Evolutionary conservation across 768 basidiomycete species (phyloP).

Genomic region (Amanita jacksonii): DNA sequence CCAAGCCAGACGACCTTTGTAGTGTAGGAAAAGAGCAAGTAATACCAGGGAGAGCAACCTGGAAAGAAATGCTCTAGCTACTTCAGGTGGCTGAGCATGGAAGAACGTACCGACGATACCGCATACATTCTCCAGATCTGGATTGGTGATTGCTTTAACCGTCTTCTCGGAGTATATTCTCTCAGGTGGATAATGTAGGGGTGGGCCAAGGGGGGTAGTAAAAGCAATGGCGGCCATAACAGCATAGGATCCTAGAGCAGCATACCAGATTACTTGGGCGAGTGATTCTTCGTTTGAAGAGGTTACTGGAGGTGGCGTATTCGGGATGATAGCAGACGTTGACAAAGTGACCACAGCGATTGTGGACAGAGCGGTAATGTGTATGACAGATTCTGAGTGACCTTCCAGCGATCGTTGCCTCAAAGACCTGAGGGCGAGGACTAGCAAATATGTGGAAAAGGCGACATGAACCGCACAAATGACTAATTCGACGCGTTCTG

Average conservation of each 20-base stretch:
- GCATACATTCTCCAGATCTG: constrained; percentile 67
- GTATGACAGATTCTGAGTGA: constrained; percentile 45
- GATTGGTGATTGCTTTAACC: constrained; percentile 47
- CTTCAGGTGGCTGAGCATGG: background rate
- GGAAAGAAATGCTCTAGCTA: background rate
- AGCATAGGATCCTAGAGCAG: constrained; percentile 39
- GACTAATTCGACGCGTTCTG: constrained; percentile 22
- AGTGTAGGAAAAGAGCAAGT: constrained; percentile 78
- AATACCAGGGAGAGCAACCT: constrained; percentile 51
- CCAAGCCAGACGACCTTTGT: constrained; percentile 85
- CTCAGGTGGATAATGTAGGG: constrained; percentile 64
- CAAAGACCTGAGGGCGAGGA: constrained; percentile 43
- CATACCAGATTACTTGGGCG: constrained; percentile 39
- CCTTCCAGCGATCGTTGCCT: constrained; percentile 28
- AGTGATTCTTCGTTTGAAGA: constrained; percentile 15
- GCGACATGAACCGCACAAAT: constrained; percentile 35
- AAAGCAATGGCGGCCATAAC: constrained; percentile 28
- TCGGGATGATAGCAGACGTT: constrained; percentile 48
- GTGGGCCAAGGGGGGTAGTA: constrained; percentile 67
- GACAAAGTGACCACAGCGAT: constrained; percentile 36
- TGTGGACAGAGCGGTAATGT: constrained; percentile 49
- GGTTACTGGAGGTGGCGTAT: constrained; percentile 24
- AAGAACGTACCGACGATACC: constrained; percentile 38
- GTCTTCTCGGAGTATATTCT: constrained; percentile 69
- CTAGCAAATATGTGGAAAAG: constrained; percentile 52